phyloP scores from a whole-genome alignment of 2,329 filamentous ascomycete genomes.

The Aulographum hederae region DNA sequence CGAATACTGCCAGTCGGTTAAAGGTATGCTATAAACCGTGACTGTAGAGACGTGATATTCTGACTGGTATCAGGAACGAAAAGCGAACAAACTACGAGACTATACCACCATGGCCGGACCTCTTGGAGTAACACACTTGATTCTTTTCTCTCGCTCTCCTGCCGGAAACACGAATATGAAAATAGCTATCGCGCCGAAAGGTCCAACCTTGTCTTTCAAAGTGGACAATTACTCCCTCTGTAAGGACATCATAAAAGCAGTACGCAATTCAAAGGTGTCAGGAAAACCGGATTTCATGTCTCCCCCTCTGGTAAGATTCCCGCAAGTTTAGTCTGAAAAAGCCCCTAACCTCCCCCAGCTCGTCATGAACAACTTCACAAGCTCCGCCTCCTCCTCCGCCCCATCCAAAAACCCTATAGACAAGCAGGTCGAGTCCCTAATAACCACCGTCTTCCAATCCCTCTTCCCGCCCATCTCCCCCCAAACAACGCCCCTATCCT shows the following conservation, averaged over 20 bases:
- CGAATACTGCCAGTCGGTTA: conserved; percentile 72
- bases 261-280: conserved; percentile 65
- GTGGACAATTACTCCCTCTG: conserved; percentile 89
- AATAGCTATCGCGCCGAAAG: conserved; percentile 70
- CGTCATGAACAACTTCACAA: conserved; percentile 95
- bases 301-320: conserved; percentile 53
- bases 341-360: conserved; percentile 43
- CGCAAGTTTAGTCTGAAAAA: conserved; percentile 1
- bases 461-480: conserved; percentile 93
- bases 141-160: conserved; percentile 81
- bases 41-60: not conserved
- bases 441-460: conserved; percentile 88
- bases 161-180: conserved; percentile 86
- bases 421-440: conserved; percentile 81
- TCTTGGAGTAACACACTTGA: conserved; percentile 76
- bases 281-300: conserved; percentile 66
- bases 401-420: conserved; percentile 48
- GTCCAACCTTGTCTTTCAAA: conserved; percentile 83
- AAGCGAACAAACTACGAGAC: conserved; percentile 74
- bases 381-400: conserved; percentile 27
- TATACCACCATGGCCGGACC: conserved; percentile 93
- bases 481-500: conserved; percentile 70
- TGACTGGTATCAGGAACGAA: conserved; percentile 44
- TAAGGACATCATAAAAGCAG: conserved; percentile 71
- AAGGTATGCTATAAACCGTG: conserved; percentile 31